phyloP scores from a whole-genome alignment of 352 stramenopile species.

The Globisporangium uncinulatum region DNA sequence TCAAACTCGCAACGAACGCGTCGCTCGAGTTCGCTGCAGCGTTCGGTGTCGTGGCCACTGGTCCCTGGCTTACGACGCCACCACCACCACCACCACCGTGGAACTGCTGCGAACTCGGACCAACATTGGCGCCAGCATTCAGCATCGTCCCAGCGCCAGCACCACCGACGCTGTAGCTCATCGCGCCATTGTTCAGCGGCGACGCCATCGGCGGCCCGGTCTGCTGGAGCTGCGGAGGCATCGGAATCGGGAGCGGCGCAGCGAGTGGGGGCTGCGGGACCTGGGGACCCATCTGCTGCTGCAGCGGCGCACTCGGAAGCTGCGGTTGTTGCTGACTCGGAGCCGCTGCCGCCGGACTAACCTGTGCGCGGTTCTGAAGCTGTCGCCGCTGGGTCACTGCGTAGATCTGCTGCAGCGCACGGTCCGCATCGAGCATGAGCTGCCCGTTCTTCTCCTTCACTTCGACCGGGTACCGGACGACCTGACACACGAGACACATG shows the following conservation, averaged over 20 bases:
- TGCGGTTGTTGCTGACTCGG: neutral
- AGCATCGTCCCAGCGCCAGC: neutral
- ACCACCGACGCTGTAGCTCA: conserved; percentile 1
- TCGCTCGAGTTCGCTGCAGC: conserved; percentile 10
- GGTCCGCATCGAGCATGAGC: conserved; percentile 79
- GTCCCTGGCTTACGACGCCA: neutral
- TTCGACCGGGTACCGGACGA: conserved; percentile 97
- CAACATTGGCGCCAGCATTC: neutral
- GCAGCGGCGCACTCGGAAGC: conserved; percentile 5
- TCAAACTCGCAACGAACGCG: conserved; percentile 35
- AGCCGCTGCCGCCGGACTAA: conserved; percentile 3
- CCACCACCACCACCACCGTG: neutral
- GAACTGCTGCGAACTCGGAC: neutral
- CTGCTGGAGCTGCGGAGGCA: conserved; percentile 18
- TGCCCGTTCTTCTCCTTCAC: conserved; percentile 86
- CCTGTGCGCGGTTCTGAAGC: conserved; percentile 6
- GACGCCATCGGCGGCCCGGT: neutral
- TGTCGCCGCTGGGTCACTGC: conserved; percentile 57
- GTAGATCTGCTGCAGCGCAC: conserved; percentile 76
- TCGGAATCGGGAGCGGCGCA: conserved; percentile 20
- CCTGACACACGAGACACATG: conserved; percentile 96
- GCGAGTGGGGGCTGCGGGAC: conserved; percentile 8
- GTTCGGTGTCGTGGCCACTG: neutral
- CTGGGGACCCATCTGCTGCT: conserved; percentile 22
- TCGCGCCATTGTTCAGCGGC: conserved; percentile 4